Conservation (phyloP, 768 basidiomycete species). For the Lactarius hengduanensis region DNA sequence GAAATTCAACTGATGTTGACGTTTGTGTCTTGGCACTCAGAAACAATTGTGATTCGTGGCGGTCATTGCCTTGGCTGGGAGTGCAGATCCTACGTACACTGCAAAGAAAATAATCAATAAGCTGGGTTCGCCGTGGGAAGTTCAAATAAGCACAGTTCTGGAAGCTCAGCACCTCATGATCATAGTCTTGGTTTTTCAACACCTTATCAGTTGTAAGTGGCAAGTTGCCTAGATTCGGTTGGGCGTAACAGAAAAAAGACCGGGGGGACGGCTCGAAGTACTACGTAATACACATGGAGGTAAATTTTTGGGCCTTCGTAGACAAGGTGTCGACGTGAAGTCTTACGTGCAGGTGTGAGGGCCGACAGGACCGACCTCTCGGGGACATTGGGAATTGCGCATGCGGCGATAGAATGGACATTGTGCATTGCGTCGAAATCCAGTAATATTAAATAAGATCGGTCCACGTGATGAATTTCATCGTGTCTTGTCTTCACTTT, state of each 20-base stretch:
- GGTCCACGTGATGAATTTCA: background rate
- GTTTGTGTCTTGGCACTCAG: background rate
- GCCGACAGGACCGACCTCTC: too few species aligned
- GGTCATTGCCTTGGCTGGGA: background rate
- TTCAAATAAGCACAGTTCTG: background rate
- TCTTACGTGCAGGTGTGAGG: background rate
- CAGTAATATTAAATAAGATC: background rate
- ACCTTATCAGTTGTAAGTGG: background rate
- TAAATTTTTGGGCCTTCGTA: too few species aligned
- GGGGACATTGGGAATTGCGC: background rate
- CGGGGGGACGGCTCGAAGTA: background rate
- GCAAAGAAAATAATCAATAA: too few species aligned
- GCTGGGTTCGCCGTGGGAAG: background rate
- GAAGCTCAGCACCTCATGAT: background rate
- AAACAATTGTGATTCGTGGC: background rate
- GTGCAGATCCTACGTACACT: background rate
- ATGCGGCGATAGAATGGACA: background rate
- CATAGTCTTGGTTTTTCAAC: background rate
- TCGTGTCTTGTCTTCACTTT: too few species aligned
- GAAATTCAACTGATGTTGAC: background rate
- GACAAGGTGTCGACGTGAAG: background rate
- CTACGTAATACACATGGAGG: too few species aligned
- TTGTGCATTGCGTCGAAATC: background rate
- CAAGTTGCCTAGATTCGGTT: background rate
- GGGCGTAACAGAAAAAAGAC: background rate